These are phyloP conservation scores for Pyricularia sp. DNA, from an alignment of 2,329 filamentous ascomycete species.

Conservation along the genomic window DNA sequence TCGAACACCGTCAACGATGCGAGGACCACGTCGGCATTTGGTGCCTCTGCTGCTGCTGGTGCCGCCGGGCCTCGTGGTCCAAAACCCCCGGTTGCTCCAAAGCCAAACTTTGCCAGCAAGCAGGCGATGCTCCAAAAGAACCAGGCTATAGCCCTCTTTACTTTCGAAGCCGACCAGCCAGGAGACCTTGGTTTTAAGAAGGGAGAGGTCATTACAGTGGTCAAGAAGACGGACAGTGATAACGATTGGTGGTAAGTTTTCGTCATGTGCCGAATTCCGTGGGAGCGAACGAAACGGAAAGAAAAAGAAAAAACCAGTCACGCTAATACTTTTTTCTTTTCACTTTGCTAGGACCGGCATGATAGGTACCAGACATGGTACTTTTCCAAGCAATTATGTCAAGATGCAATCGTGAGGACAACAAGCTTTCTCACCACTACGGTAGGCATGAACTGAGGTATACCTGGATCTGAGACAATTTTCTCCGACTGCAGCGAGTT, in stretches of 20 bases:
- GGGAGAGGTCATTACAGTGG: constrained; percentile 86
- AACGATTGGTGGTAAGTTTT: constrained; percentile 82
- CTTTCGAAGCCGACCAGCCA: constrained; percentile 87
- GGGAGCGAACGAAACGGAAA: no score
- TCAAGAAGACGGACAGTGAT: constrained; percentile 88
- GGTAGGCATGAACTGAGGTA: background rate
- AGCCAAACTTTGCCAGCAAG: constrained; percentile 68
- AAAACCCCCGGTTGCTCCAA: constrained; percentile 74
- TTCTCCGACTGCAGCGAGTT: background rate
- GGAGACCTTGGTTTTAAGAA: constrained; percentile 84
- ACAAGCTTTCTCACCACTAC: background rate
- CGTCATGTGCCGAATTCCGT: background rate
- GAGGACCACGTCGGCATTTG: constrained; percentile 18
- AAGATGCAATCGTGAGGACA: constrained; percentile 48
- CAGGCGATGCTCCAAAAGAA: constrained; percentile 52
- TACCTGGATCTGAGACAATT: background rate
- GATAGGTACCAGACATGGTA: constrained; percentile 75
- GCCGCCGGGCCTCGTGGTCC: constrained; percentile 33
- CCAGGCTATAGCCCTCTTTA: constrained; percentile 84
- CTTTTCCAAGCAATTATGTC: constrained; percentile 81
- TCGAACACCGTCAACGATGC: constrained; percentile 41
- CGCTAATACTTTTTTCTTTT: constrained; percentile 1
- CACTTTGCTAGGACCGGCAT: constrained; percentile 62
- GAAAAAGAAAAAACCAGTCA: background rate
- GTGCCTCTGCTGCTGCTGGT: constrained; percentile 5